Evolutionary conservation across 2,329 filamentous ascomycete genomes (phyloP).

Genomic region (Cladosporium halotolerans): DNA sequence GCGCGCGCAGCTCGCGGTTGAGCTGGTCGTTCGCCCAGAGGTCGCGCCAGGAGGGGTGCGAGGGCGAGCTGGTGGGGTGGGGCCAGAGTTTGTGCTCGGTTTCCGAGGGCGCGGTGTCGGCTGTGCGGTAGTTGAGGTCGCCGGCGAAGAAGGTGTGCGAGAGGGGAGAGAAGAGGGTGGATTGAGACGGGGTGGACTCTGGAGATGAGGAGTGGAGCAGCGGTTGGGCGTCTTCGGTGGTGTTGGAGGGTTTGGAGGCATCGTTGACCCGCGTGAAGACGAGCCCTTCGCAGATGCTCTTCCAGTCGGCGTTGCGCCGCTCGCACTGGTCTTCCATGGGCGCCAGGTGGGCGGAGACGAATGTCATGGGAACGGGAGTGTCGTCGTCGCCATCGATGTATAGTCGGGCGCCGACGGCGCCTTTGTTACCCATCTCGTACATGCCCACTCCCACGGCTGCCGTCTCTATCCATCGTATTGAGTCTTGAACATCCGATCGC

Average conservation of each 20-base stretch:
- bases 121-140: constrained; percentile 92
- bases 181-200: background rate
- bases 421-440: constrained; percentile 91
- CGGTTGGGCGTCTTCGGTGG: constrained; percentile 21
- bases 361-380: constrained; percentile 61
- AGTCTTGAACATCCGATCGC: constrained; percentile 50
- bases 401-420: constrained; percentile 73
- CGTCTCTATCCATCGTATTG: constrained; percentile 62
- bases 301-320: constrained; percentile 82
- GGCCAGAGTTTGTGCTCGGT: constrained; percentile 57
- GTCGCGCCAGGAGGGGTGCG: constrained; percentile 53
- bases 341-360: constrained; percentile 81
- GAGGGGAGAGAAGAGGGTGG: constrained; percentile 61
- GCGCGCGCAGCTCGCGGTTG: constrained; percentile 60
- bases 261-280: constrained; percentile 53
- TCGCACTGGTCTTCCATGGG: constrained; percentile 75
- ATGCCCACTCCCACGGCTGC: constrained; percentile 79
- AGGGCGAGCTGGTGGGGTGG: constrained; percentile 45
- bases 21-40: constrained; percentile 76
- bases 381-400: constrained; percentile 48
- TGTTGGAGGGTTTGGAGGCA: constrained; percentile 8
- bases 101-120: constrained; percentile 55
- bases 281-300: constrained; percentile 69
- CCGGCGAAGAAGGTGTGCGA: constrained; percentile 81
- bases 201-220: constrained; percentile 13